Evolutionary conservation across 164 flowering plant genomes (phyloP).

Genomic region (Taxillus chinensis): DNA sequence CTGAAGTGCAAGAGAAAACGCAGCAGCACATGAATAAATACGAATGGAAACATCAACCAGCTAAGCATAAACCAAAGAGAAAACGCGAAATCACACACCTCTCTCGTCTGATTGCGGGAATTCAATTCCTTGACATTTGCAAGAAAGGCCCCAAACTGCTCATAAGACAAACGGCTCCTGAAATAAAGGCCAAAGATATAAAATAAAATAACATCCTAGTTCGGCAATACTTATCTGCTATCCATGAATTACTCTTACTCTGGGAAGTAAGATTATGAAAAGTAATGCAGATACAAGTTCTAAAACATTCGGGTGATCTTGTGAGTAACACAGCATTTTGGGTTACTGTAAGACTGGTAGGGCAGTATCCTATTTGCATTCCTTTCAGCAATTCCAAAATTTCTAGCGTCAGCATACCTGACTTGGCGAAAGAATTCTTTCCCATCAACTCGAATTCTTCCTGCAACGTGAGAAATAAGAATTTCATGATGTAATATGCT

Average conservation of each 20-base stretch:
- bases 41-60: not conserved
- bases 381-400: too few species aligned
- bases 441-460: conserved; percentile 82
- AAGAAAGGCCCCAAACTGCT: conserved; percentile 86
- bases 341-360: too few species aligned
- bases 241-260: too few species aligned
- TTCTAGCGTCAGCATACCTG: conserved; percentile 33
- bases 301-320: too few species aligned
- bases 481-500: not conserved
- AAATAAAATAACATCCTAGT: not conserved
- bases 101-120: conserved; percentile 80
- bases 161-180: conserved; percentile 87
- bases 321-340: too few species aligned
- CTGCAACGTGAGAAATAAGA: conserved; percentile 28
- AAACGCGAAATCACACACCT: conserved; percentile 27
- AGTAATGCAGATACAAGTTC: too few species aligned
- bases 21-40: not conserved
- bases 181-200: not conserved
- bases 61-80: not conserved
- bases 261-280: too few species aligned
- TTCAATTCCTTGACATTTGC: conserved; percentile 92
- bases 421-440: conserved; percentile 97
- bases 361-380: too few species aligned
- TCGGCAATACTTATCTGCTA: not conserved
- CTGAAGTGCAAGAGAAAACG: conserved; percentile 24